Conservation (phyloP, 2,329 filamentous ascomycete species). For the Leptosphaerulina australis region DNA sequence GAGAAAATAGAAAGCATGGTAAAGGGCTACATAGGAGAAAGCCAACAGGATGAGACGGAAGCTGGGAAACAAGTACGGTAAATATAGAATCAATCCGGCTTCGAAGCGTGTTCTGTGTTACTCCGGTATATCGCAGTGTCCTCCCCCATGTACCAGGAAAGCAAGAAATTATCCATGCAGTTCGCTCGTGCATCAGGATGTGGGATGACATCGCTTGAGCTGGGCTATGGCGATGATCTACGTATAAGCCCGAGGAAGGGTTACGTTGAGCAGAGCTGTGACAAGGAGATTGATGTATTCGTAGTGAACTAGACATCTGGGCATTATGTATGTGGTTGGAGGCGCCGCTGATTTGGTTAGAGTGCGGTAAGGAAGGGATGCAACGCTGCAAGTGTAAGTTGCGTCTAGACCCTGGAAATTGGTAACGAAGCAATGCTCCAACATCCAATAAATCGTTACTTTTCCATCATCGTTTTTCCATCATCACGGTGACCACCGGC, state of each 20-base stretch:
- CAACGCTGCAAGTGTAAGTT: neutral
- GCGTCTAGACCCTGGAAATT: slow-evolving; percentile 1
- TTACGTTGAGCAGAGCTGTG: neutral
- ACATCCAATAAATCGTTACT: slow-evolving; percentile 1
- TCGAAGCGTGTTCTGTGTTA: slow-evolving; percentile 13
- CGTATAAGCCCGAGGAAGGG: slow-evolving; percentile 4
- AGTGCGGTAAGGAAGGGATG: slow-evolving; percentile 4
- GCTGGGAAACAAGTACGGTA: slow-evolving; percentile 7
- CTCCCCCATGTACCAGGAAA: slow-evolving; percentile 8
- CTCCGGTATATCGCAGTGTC: slow-evolving; percentile 5
- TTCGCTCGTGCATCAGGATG: slow-evolving; percentile 3
- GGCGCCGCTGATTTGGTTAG: neutral
- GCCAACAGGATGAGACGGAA: neutral
- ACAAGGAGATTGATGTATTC: neutral
- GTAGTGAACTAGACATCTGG: slow-evolving; percentile 1
- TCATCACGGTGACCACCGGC: neutral
- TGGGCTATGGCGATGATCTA: neutral
- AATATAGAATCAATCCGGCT: neutral
- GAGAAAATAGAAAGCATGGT: neutral
- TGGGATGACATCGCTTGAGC: neutral
- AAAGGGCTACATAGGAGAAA: neutral
- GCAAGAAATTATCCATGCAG: slow-evolving; percentile 3
- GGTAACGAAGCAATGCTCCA: neutral
- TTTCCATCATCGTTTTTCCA: neutral
- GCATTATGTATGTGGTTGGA: neutral